Evolutionary conservation across 345 rosid genomes (phyloP).

Genomic region (Trapa bicornis): DNA sequence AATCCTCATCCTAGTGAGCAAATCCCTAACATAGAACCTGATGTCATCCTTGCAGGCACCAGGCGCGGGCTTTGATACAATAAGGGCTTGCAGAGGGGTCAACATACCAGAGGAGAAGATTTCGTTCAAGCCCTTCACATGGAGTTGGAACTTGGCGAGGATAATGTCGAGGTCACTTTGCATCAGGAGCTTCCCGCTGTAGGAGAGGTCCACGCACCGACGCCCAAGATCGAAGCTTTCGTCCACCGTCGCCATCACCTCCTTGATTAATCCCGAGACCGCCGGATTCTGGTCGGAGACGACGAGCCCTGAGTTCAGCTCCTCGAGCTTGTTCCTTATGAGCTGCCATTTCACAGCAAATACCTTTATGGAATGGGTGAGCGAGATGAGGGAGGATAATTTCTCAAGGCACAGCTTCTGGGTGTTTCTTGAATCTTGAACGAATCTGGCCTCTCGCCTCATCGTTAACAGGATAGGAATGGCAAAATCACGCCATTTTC

Average conservation of each 20-base stretch:
- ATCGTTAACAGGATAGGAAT: neutral
- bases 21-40: constrained; percentile 70
- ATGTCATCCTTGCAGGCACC: constrained; percentile 68
- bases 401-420: constrained; percentile 1
- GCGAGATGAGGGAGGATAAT: constrained; percentile 2
- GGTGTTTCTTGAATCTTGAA: neutral
- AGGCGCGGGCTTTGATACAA: constrained; percentile 58
- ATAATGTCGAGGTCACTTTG: constrained; percentile 80
- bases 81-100: constrained; percentile 56
- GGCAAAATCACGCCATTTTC: neutral
- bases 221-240: constrained; percentile 57
- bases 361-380: constrained; percentile 39
- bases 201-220: constrained; percentile 59
- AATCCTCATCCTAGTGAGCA: constrained; percentile 79
- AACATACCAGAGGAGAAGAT: constrained; percentile 52
- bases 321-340: constrained; percentile 59
- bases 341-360: constrained; percentile 76
- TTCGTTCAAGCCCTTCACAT: constrained; percentile 42
- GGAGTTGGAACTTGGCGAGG: constrained; percentile 39
- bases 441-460: neutral
- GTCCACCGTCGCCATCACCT: constrained; percentile 27
- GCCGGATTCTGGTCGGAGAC: constrained; percentile 34
- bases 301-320: constrained; percentile 50
- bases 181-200: constrained; percentile 90
- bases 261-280: constrained; percentile 33